A percentile compares a stretch with the other conserved stretches of the same genome.
phyloP scores from a whole-genome alignment of 2,329 filamentous ascomycete species.

The Orbilia javanica region DNA sequence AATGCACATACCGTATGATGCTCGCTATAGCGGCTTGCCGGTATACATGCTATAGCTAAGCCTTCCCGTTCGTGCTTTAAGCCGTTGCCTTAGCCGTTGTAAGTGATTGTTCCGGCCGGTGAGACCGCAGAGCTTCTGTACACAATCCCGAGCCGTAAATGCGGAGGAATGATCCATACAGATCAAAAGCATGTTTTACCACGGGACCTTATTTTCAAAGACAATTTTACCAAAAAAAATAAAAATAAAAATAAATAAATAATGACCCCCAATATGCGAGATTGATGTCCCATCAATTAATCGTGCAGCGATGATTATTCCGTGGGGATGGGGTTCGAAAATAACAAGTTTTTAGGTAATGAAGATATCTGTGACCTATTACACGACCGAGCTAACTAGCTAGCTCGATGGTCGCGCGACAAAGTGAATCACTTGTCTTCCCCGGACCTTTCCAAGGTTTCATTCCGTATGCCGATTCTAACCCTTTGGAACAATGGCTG shows the following conservation, averaged over 20 bases:
- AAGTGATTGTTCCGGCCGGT: conserved; percentile 24
- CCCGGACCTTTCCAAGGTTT: background rate
- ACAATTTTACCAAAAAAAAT: background rate
- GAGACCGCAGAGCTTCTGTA: conserved; percentile 51
- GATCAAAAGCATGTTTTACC: conserved; percentile 27
- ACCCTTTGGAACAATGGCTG: conserved; percentile 15
- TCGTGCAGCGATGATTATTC: conserved; percentile 27
- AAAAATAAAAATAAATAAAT: too few relatives aligned
- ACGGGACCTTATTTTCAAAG: conserved; percentile 17
- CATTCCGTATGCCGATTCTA: conserved; percentile 29
- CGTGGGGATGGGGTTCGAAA: conserved; percentile 30
- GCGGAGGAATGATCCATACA: conserved; percentile 6
- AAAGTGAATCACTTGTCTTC: background rate
- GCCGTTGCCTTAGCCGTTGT: background rate
- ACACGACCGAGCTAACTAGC: background rate
- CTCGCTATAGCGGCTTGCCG: conserved; percentile 21
- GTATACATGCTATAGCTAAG: conserved; percentile 27
- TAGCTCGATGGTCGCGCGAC: conserved; percentile 9
- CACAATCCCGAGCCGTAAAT: background rate
- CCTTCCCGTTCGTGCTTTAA: conserved; percentile 52
- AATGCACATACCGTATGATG: background rate
- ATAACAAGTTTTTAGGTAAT: conserved; percentile 26
- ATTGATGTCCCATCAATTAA: background rate
- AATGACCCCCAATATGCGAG: conserved; percentile 4
- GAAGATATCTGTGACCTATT: conserved; percentile 9